Conservation (phyloP, 257 asterid genomes). For the Jacaranda copaia region DNA sequence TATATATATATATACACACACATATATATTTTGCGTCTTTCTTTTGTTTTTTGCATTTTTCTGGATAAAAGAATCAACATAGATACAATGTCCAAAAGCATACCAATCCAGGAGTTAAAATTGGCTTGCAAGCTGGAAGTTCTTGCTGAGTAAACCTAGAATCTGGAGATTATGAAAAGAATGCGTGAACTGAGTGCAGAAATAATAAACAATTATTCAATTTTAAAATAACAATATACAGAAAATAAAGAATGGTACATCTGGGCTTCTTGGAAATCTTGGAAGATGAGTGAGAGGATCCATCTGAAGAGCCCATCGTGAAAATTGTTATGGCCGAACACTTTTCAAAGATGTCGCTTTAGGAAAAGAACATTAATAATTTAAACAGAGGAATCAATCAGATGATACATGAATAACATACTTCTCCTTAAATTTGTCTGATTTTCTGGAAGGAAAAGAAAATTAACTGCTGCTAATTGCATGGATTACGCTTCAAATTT, state of each 20-base stretch:
- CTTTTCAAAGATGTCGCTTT: conserved; percentile 31
- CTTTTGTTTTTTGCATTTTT: too few relatives aligned
- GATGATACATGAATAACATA: neutral
- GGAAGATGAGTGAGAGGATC: conserved; percentile 37
- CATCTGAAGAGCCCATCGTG: conserved; percentile 47
- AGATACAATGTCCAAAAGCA: neutral
- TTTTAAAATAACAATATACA: neutral
- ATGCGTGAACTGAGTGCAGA: neutral
- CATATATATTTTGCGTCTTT: too few relatives aligned
- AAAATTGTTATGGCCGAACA: neutral
- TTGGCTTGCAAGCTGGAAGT: conserved; percentile 95
- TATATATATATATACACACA: too few relatives aligned
- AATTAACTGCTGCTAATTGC: conserved; percentile 22
- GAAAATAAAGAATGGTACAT: conserved; percentile 35
- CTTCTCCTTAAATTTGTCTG: neutral
- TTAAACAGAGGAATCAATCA: conserved; percentile 7
- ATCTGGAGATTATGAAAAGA: conserved; percentile 50
- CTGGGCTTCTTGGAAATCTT: conserved; percentile 51
- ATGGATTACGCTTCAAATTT: conserved; percentile 30
- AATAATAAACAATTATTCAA: neutral
- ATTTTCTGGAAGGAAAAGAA: conserved; percentile 27
- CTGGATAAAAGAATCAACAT: neutral
- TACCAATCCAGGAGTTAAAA: conserved; percentile 89
- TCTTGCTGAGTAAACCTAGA: conserved; percentile 94
- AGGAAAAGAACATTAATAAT: conserved; percentile 8